Evolutionary conservation across 305 asterid genomes (phyloP).

Genomic region (Solanum hybrid): DNA sequence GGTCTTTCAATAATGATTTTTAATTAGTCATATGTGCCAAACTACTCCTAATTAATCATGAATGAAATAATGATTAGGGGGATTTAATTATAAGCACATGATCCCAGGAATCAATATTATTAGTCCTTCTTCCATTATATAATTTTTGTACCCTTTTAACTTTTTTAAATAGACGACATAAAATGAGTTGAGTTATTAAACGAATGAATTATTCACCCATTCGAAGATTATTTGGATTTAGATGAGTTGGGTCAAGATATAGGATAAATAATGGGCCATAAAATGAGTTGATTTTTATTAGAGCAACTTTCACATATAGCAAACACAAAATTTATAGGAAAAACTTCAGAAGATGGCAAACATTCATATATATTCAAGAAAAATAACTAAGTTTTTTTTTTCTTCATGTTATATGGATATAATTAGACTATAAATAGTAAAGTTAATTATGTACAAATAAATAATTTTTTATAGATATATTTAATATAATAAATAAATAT

Average conservation of each 20-base stretch:
- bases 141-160: background rate
- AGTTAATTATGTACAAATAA: no score
- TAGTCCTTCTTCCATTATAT: background rate
- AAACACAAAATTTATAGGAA: no score
- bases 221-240: background rate
- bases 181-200: background rate
- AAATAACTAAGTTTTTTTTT: no score
- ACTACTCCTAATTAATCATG: background rate
- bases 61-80: background rate
- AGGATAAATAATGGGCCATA: background rate
- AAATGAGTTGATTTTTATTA: no score
- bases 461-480: no score
- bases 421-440: no score
- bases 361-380: no score
- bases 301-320: no score
- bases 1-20: background rate
- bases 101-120: background rate
- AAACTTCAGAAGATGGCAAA: no score
- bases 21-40: background rate
- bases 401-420: no score
- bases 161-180: background rate
- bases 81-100: background rate
- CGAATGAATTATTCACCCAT: background rate
- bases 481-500: no score
- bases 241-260: background rate